Evolutionary conservation across 148 eudicot genomes (phyloP), one percentile per base, ranked within the genome.

Genomic region (Polygonum maritimum): DNA sequence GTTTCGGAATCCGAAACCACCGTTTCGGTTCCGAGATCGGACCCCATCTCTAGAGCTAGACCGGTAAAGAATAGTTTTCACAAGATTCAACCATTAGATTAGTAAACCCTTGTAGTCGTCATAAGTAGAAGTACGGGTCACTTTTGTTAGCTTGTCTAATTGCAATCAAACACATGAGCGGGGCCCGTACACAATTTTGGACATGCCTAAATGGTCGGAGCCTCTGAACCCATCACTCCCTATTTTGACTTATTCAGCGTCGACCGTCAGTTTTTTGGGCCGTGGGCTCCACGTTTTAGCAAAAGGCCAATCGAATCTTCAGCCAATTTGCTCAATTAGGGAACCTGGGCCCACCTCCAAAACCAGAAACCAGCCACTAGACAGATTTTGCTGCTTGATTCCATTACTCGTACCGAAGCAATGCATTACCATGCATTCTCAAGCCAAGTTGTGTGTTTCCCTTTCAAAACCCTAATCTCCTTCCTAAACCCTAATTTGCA

Each of bases 251-350:
- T 31, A 65, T 65, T 65, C 71, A n/a, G 7, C n/a, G 44, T 33
- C 4, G 14, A 65, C 71, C 71, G 71, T 65, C 71, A 65, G 71
- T 65, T 65, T 0, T 65, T 65, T 35, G 44, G 71, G 41, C 71
- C 16, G 19, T 65, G 71, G 71, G 71, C 41, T 35, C 71, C 71
- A 35, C 44, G 13, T 1, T 13, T 14, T 1, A 15, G 41, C 8
- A 8, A 5, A 2, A 7, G 19, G 41, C 71, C 40, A 65, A 26
- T 26, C 1, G 31, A 65, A 65, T 33, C 11, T 36, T 65, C 44
- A 12, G 44, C 71, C 41, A 19, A 65, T 33, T 65, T 3, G 26
- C 21, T 54, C 58, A 54, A 6, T 22, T 54, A n/a, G 51, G 2
- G 13, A 57, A 11, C 1, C 16, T 63, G 71, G 71, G 71, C 71